These are phyloP conservation scores for Entoloma clypeatum DNA, from an alignment of 1,284 basidiomycete species.

Conservation along the genomic window DNA sequence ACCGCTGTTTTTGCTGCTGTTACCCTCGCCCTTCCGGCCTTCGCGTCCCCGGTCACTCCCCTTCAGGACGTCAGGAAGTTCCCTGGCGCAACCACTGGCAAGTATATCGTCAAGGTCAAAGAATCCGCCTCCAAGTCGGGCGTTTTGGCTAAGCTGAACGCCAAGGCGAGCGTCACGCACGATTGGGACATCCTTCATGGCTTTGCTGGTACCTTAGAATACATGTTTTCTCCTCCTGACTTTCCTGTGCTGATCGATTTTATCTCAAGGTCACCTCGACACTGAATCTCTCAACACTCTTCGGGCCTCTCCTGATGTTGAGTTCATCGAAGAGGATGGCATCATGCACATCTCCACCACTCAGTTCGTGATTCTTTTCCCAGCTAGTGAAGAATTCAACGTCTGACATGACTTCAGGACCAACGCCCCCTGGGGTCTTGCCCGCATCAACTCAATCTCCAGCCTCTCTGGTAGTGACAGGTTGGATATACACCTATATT, in stretches of 20 bases:
- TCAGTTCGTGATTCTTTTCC: slow-evolving; percentile 18
- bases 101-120: slow-evolving; percentile 63
- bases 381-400: background rate
- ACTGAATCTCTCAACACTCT: slow-evolving; percentile 54
- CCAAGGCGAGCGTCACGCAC: slow-evolving; percentile 28
- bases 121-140: slow-evolving; percentile 36
- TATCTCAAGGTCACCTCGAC: slow-evolving; percentile 40
- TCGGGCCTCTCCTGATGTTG: slow-evolving; percentile 61
- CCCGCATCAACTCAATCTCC: slow-evolving; percentile 18
- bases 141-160: slow-evolving; percentile 25
- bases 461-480: too few relatives aligned
- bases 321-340: slow-evolving; percentile 66
- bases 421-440: slow-evolving; percentile 27
- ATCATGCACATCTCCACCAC: slow-evolving; percentile 41
- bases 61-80: slow-evolving; percentile 22
- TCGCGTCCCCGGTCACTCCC: slow-evolving; percentile 17
- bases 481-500: too few relatives aligned
- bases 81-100: slow-evolving; percentile 24
- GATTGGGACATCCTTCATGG: slow-evolving; percentile 44
- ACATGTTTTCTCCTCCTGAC: background rate
- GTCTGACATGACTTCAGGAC: slow-evolving; percentile 12
- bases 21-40: slow-evolving; percentile 23
- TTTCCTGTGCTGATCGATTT: background rate
- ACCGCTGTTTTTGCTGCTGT: slow-evolving; percentile 22
- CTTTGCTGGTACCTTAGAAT: slow-evolving; percentile 49